A percentile compares a stretch with the other conserved stretches of the same genome.
Evolutionary conservation across 192 early-diverging fungal genomes (phyloP).

Genomic region (Linnemannia zychae): DNA sequence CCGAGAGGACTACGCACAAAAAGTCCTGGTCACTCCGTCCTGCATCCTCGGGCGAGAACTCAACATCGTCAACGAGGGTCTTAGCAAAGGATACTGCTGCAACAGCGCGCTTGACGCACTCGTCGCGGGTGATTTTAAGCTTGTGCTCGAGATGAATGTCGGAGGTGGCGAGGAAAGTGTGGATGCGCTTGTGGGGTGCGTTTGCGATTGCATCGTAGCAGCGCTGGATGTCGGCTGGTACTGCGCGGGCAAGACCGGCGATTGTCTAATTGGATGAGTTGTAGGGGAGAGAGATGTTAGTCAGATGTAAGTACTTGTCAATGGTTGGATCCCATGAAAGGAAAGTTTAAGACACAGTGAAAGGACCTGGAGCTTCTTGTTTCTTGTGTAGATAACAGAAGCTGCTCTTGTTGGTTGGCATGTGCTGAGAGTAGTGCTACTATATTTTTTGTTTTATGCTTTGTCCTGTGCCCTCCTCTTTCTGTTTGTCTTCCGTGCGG

Average conservation of each 20-base stretch:
- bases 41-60: slow-evolving; percentile 97
- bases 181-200: slow-evolving; percentile 91
- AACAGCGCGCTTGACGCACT: slow-evolving; percentile 86
- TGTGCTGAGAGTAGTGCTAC: not conserved
- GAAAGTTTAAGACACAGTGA: not conserved
- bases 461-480: not conserved
- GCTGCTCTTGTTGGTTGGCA: not conserved
- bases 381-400: not conserved
- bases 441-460: not conserved
- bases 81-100: slow-evolving; percentile 86
- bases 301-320: not conserved
- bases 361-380: not conserved
- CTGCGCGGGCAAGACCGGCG: slow-evolving; percentile 90
- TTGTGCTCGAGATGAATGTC: slow-evolving; percentile 97
- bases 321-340: not conserved
- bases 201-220: slow-evolving; percentile 90
- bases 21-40: slow-evolving; percentile 93
- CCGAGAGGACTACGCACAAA: slow-evolving; percentile 83
- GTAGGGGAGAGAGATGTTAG: not conserved
- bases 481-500: not conserved
- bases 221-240: slow-evolving; percentile 87
- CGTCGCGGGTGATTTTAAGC: slow-evolving; percentile 88
- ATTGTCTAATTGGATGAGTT: slow-evolving; percentile 69
- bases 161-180: slow-evolving; percentile 96
- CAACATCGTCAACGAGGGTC: slow-evolving; percentile 87